These are phyloP conservation scores for Podila minutissima DNA, from an alignment of 192 early-diverging fungal species.

Conservation along the genomic window DNA sequence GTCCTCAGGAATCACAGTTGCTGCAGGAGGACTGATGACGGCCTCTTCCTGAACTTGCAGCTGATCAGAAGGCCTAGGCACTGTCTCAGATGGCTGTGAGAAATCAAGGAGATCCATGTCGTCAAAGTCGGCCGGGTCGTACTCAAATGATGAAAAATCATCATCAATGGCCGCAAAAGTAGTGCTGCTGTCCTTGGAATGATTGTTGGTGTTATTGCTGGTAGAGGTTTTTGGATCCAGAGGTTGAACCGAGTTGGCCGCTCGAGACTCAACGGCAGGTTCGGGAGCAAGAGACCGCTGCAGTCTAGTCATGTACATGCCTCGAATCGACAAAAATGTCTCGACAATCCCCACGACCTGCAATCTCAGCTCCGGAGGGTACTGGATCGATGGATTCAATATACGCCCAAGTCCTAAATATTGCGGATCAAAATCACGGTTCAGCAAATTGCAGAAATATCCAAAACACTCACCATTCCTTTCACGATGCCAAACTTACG, in stretches of 20 bases:
- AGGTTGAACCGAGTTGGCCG: no score
- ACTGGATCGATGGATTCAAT: background rate
- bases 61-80: background rate
- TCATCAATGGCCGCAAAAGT: background rate
- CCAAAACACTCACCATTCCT: no score
- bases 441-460: no score
- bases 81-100: background rate
- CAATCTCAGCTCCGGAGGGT: slow-evolving; percentile 9
- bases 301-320: background rate
- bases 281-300: background rate
- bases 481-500: slow-evolving; percentile 7
- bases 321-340: slow-evolving; percentile 19
- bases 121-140: slow-evolving; percentile 16
- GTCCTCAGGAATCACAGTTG: slow-evolving; percentile 9
- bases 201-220: no score
- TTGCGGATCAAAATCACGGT: no score
- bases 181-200: no score
- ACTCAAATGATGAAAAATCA: slow-evolving; percentile 27
- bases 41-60: background rate
- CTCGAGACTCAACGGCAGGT: no score
- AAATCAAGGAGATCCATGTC: slow-evolving; percentile 11
- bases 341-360: slow-evolving; percentile 14
- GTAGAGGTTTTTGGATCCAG: no score
- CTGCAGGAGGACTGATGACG: background rate
- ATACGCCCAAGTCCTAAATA: slow-evolving; percentile 22